A percentile compares a stretch with the other conserved stretches of the same genome.
These are phyloP conservation scores for Fusarium torreyae DNA, from an alignment of 2,329 filamentous ascomycete genomes.

Conservation along the genomic window DNA sequence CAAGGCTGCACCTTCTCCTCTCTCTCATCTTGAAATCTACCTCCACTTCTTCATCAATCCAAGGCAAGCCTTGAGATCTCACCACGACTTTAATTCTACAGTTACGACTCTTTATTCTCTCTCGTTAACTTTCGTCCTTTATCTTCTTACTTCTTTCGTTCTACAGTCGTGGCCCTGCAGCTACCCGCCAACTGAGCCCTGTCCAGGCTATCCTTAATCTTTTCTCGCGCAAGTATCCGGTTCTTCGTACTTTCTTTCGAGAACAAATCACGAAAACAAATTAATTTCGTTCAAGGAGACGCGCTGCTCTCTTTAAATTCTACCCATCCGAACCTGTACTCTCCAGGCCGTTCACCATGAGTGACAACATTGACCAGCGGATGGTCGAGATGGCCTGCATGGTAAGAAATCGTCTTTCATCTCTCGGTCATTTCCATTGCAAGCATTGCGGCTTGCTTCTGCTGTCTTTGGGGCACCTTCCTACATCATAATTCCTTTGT, in stretches of 20 bases:
- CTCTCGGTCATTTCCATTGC: not conserved
- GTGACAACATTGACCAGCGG: conserved; percentile 19
- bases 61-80: not conserved
- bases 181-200: not conserved
- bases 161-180: not conserved
- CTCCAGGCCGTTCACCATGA: conserved; percentile 28
- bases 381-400: conserved; percentile 23
- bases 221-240: not conserved
- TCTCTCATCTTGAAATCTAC: not conserved
- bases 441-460: not conserved
- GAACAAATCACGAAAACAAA: not conserved
- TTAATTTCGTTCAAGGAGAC: too few relatives aligned
- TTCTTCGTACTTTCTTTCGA: not conserved
- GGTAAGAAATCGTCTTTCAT: conserved; percentile 30
- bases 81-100: not conserved
- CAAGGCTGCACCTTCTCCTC: not conserved
- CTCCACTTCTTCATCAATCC: not conserved
- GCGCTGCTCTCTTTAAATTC: too few relatives aligned
- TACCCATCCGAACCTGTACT: too few relatives aligned
- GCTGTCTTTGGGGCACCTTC: too few relatives aligned
- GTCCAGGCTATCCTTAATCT: not conserved
- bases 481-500: not conserved
- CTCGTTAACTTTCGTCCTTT: not conserved
- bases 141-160: not conserved
- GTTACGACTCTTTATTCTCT: not conserved